Evolutionary conservation across 768 basidiomycete species (phyloP).

Genomic region (Termitomyces sp.): DNA sequence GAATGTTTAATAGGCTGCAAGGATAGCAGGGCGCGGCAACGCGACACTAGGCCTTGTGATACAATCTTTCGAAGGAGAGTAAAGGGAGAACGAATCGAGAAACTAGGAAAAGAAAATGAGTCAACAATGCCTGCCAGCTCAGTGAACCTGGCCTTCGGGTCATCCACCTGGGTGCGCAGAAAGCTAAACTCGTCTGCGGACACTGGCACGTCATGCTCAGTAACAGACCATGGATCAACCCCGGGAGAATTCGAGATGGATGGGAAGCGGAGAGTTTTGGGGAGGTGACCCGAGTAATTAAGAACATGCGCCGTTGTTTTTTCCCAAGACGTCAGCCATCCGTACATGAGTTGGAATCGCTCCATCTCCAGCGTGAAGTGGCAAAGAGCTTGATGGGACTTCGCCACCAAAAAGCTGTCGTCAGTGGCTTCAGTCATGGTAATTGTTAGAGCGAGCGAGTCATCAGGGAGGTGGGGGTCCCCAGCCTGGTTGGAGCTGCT

Average conservation of each 20-base stretch:
- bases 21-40: slow-evolving; percentile 11
- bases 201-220: no score
- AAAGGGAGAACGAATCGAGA: slow-evolving; percentile 9
- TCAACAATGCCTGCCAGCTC: slow-evolving; percentile 14
- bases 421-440: no score
- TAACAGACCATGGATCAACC: no score
- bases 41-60: slow-evolving; percentile 15
- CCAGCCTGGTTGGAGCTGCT: no score
- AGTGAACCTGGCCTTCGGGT: not conserved
- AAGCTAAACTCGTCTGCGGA: no score
- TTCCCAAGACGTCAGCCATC: not conserved
- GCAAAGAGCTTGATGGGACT: not conserved
- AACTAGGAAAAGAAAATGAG: slow-evolving; percentile 17
- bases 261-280: no score
- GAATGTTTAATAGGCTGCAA: slow-evolving; percentile 8
- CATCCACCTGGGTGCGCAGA: no score
- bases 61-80: slow-evolving; percentile 17
- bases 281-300: no score
- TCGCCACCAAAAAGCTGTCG: no score
- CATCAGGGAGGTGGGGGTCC: no score
- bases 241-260: no score
- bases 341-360: not conserved
- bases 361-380: not conserved
- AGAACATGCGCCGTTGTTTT: not conserved
- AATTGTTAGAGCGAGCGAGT: fast-evolving